A percentile compares a stretch with the other conserved stretches of the same genome.
Evolutionary conservation across 345 rosid genomes (phyloP).

Genomic region (Citrus glauca): DNA sequence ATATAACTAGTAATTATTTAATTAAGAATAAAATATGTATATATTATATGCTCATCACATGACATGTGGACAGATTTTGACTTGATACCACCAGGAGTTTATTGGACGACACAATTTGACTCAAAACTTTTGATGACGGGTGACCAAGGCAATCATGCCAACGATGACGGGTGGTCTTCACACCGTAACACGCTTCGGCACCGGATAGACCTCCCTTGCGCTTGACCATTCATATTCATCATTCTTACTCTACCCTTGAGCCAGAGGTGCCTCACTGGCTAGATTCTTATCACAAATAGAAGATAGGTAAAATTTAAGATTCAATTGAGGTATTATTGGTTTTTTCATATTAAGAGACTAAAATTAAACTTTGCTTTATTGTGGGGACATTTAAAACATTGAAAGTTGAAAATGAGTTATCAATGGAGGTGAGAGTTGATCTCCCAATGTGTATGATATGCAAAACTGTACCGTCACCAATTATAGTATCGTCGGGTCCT

Average conservation of each 20-base stretch:
- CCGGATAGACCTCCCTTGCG: neutral
- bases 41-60: no score
- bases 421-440: neutral
- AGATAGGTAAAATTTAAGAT: neutral
- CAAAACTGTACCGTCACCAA: neutral
- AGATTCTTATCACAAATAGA: neutral
- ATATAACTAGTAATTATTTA: no score
- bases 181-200: neutral
- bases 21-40: no score
- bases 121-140: neutral
- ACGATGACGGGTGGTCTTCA: neutral
- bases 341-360: neutral
- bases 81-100: no score
- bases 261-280: neutral
- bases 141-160: neutral
- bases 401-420: neutral
- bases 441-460: neutral
- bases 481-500: neutral
- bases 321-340: no score
- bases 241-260: neutral
- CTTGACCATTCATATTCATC: neutral
- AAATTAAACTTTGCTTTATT: no score
- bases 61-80: no score
- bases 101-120: no score
- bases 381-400: neutral